phyloP scores from a whole-genome alignment of 805 yeast species.

The Yamadazyma ubonensis region DNA sequence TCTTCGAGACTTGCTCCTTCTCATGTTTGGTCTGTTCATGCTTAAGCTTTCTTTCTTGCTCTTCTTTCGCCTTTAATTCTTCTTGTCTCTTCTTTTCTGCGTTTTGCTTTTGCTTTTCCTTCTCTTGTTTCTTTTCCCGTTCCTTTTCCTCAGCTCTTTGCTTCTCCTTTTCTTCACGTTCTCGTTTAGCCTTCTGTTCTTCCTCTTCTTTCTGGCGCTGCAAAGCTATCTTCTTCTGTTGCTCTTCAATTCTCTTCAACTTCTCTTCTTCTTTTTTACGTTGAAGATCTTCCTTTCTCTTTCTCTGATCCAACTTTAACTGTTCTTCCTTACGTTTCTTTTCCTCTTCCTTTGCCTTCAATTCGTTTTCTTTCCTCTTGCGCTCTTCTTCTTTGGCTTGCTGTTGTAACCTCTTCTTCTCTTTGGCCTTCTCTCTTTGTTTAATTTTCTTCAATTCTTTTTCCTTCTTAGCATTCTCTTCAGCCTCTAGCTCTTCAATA shows the following conservation, averaged over 20 bases:
- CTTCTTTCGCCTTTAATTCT: neutral
- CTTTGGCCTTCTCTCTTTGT: conserved; percentile 68
- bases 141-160: conserved; percentile 24
- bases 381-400: conserved; percentile 62
- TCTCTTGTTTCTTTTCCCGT: conserved; percentile 24
- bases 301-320: conserved; percentile 36
- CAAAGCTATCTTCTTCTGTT: conserved; percentile 29
- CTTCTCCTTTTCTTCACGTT: conserved; percentile 25
- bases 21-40: neutral
- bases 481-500: conserved; percentile 69
- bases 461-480: conserved; percentile 61
- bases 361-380: conserved; percentile 53
- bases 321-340: conserved; percentile 31
- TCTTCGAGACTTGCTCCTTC: conserved; percentile 11
- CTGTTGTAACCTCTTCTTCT: conserved; percentile 63
- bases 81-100: conserved; percentile 6
- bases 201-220: conserved; percentile 30
- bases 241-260: conserved; percentile 41
- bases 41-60: neutral
- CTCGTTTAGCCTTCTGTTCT: conserved; percentile 23
- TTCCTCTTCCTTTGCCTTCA: conserved; percentile 37
- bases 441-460: conserved; percentile 63
- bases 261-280: conserved; percentile 50
- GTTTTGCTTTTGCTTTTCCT: conserved; percentile 20
- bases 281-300: conserved; percentile 37